These are phyloP conservation scores for Kwoniella newhampshirensis DNA, from an alignment of 768 basidiomycete genomes.

Conservation along the genomic window DNA sequence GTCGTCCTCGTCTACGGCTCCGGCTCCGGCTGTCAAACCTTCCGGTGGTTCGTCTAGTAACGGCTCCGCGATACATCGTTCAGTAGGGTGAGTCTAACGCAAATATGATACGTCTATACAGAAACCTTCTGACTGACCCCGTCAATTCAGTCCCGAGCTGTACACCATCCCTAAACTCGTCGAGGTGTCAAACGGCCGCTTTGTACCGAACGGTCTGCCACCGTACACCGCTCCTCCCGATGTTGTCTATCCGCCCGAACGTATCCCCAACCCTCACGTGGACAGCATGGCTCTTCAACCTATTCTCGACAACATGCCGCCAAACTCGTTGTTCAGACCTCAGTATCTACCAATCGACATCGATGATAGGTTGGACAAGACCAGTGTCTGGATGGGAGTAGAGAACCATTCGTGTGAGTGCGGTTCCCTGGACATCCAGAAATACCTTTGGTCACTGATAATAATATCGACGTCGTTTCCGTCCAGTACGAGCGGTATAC, in stretches of 20 bases:
- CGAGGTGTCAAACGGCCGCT: background rate
- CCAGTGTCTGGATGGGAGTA: conserved; percentile 38
- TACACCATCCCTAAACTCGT: conserved; percentile 4
- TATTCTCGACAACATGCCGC: conserved; percentile 26
- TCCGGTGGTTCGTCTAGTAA: no score
- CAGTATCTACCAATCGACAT: conserved; percentile 32
- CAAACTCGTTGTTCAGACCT: conserved; percentile 35
- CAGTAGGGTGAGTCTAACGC: conserved; percentile 16
- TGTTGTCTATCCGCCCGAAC: conserved; percentile 29
- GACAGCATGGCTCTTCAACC: conserved; percentile 27
- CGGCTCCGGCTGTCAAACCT: no score
- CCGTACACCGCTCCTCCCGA: conserved; percentile 40
- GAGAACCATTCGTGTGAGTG: conserved; percentile 31
- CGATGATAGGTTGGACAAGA: conserved; percentile 31
- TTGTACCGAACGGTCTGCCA: conserved; percentile 17
- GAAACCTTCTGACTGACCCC: no score
- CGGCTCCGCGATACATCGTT: background rate
- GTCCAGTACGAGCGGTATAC: conserved; percentile 28
- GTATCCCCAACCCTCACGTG: conserved; percentile 27
- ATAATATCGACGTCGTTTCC: background rate
- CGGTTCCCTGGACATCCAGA: no score
- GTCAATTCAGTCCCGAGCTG: conserved; percentile 16
- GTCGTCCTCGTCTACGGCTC: no score
- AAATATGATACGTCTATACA: no score
- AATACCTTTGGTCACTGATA: background rate